phyloP scores from a whole-genome alignment of 108 stramenopile genomes.

The Epithemia pelagica region DNA sequence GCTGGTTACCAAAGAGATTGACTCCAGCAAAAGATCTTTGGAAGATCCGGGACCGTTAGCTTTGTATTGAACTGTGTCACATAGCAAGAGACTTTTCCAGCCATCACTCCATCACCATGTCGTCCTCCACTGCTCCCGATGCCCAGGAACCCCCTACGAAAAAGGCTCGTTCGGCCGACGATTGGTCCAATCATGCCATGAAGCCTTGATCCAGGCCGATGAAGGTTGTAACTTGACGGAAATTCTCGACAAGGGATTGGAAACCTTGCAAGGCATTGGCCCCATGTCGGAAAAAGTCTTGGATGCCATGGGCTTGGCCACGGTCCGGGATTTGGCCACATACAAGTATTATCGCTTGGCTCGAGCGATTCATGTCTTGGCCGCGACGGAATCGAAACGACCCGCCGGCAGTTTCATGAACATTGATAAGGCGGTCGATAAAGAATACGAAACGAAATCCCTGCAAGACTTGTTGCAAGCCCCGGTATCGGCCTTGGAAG shows the following conservation, averaged over 20 bases:
- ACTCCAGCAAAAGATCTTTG: too few species aligned
- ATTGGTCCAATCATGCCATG: slow-evolving; percentile 21
- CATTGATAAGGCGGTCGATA: slow-evolving; percentile 39
- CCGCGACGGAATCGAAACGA: slow-evolving; percentile 25
- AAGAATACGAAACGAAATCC: slow-evolving; percentile 29
- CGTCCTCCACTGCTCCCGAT: too few species aligned
- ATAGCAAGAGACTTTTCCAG: too few species aligned
- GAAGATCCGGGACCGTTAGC: too few species aligned
- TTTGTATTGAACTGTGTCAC: too few species aligned
- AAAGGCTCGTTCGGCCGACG: slow-evolving; percentile 13
- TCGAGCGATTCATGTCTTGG: slow-evolving; percentile 22
- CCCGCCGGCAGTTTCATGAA: slow-evolving; percentile 20
- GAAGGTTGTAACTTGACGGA: slow-evolving; percentile 21
- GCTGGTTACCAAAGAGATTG: too few species aligned
- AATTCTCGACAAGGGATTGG: slow-evolving; percentile 5
- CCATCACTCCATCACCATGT: too few species aligned
- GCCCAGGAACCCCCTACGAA: slow-evolving; percentile 26
- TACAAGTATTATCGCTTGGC: slow-evolving; percentile 38
- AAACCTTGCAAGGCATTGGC: slow-evolving; percentile 29
- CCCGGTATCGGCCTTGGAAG: slow-evolving; percentile 32
- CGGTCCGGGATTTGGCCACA: slow-evolving; percentile 27
- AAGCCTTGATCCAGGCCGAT: slow-evolving; percentile 26
- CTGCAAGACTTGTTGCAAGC: slow-evolving; percentile 31
- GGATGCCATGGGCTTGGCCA: slow-evolving; percentile 14
- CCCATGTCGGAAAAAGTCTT: slow-evolving; percentile 18